phyloP scores from a whole-genome alignment of 768 basidiomycete species.

The Tylopilus balloui region DNA sequence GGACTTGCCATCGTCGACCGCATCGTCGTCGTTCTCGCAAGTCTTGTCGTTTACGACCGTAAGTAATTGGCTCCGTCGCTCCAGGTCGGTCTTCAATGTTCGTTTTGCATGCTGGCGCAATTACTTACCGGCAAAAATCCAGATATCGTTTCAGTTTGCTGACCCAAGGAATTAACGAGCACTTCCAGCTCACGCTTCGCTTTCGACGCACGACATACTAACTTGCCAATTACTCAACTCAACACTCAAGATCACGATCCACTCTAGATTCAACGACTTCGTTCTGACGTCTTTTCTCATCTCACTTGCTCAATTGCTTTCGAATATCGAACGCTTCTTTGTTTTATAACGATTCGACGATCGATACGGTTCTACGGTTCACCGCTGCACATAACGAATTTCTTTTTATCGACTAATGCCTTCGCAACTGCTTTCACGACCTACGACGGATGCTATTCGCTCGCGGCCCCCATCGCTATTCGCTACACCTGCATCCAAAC shows the following conservation, averaged over 20 bases:
- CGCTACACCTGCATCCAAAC: conserved; percentile 26
- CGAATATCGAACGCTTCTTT: conserved; percentile 8
- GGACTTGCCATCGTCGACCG: conserved; percentile 21
- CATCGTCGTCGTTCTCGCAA: conserved; percentile 14
- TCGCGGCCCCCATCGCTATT: conserved; percentile 27
- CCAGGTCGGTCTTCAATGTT: conserved; percentile 19
- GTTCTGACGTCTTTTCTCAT: background rate
- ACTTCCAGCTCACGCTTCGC: conserved; percentile 21
- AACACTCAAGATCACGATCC: conserved; percentile 19
- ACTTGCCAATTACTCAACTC: conserved; percentile 17
- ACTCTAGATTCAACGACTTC: conserved; percentile 25
- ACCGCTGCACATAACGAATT: conserved; percentile 24
- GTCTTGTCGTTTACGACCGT: conserved; percentile 21
- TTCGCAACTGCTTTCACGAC: conserved; percentile 30
- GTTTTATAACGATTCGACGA: conserved; percentile 28
- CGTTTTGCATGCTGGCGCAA: background rate
- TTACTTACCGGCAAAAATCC: background rate
- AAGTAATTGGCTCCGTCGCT: conserved; percentile 23
- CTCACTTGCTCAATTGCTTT: conserved; percentile 14
- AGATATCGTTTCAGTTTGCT: conserved; percentile 18
- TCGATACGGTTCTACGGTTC: conserved; percentile 13
- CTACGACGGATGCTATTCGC: conserved; percentile 23
- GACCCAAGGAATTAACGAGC: conserved; percentile 23
- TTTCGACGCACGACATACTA: conserved; percentile 15
- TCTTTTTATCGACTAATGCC: conserved; percentile 27